Base-by-base conservation (phyloP, 352 stramenopile genomes). In the Phytophthora parvispora region DNA sequence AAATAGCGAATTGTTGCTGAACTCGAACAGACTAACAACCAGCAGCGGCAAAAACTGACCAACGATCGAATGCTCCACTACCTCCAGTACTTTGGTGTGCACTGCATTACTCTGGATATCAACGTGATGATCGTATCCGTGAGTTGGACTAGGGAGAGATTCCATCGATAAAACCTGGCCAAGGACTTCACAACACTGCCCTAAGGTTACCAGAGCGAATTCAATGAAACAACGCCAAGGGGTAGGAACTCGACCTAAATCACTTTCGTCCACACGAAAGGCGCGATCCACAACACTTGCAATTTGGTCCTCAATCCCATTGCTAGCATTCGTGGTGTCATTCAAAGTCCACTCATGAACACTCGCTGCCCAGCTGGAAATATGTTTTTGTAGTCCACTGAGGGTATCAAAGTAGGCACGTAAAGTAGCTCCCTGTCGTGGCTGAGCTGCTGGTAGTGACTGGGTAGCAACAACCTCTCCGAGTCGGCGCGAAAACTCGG, bases 371-470 rank as follows among this genome's bases (percentile, higher is more conserved):
- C 83, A 91, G 29, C 79, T 84, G 3, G 75, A 77, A 32, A 95
- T 58, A 28, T 97, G 89, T 52, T 97, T 97, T 55, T 91, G 79
- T 3, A 97, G 24, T 3, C 69, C 66, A 53, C 64, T 38, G 7
- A 86, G 56, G 1, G 69, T 22, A 16, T 64, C 64, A 40, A 84
- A 72, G n/a, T 72, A 56, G 2, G 60, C 57, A 4, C 27, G 18
- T 31, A 64, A 43, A 4, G 50, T 67, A 6, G 34, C 7, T 25
- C 51, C 57, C 8, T 43, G 52, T 45, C 31, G 51, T 36, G 42
- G 34, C 20, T 45, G 27, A 45, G 13, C 13, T 28, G 57, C 31
- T 12, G 36, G 38, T 7, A 25, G 24, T 16, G 50, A 16, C 31
- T 32, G 36, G 49, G 52, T 25, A 18, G 53, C 51, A 29, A 56